Evolutionary conservation across 345 rosid genomes (phyloP).

Genomic region (Kernera saxatilis): DNA sequence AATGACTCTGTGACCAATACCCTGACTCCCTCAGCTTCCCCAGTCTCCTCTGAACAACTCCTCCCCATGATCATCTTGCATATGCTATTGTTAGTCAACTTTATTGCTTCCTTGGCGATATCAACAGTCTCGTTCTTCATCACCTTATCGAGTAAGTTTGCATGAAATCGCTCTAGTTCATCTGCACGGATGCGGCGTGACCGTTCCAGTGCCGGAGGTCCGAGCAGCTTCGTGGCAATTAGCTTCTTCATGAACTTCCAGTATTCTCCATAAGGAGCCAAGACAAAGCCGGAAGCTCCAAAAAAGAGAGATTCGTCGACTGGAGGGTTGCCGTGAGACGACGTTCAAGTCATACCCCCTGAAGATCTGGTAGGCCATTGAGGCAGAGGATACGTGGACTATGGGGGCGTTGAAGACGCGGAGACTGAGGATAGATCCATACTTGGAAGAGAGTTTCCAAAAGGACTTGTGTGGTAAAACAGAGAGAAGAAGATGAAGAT

Average conservation of each 20-base stretch:
- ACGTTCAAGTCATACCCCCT: slow-evolving; percentile 3
- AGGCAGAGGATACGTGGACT: slow-evolving; percentile 14
- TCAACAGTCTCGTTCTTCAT: slow-evolving; percentile 12
- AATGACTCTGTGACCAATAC: not conserved
- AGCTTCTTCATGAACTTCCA: slow-evolving; percentile 31
- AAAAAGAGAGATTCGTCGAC: not conserved
- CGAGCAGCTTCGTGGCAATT: slow-evolving; percentile 11
- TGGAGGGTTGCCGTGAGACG: not conserved
- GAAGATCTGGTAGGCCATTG: slow-evolving; percentile 1
- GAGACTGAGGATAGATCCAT: slow-evolving; percentile 17
- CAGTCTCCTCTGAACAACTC: not conserved
- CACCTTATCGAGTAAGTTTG: slow-evolving; percentile 3
- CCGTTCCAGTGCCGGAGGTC: slow-evolving; percentile 14
- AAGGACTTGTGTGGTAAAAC: not conserved
- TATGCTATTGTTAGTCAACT: slow-evolving; percentile 6
- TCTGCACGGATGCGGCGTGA: slow-evolving; percentile 4
- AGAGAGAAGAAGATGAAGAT: slow-evolving; percentile 5
- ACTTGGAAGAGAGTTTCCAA: slow-evolving; percentile 1
- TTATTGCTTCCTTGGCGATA: not conserved
- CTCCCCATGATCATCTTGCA: slow-evolving; percentile 40
- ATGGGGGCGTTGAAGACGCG: slow-evolving; percentile 2
- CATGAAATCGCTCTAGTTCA: slow-evolving; percentile 3
- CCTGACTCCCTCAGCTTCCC: slow-evolving; percentile 6
- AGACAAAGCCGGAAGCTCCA: slow-evolving; percentile 9
- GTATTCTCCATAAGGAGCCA: slow-evolving; percentile 10